These are phyloP conservation scores for Colletotrichum gigasporum DNA, from an alignment of 2,329 filamentous ascomycete genomes.

Conservation along the genomic window DNA sequence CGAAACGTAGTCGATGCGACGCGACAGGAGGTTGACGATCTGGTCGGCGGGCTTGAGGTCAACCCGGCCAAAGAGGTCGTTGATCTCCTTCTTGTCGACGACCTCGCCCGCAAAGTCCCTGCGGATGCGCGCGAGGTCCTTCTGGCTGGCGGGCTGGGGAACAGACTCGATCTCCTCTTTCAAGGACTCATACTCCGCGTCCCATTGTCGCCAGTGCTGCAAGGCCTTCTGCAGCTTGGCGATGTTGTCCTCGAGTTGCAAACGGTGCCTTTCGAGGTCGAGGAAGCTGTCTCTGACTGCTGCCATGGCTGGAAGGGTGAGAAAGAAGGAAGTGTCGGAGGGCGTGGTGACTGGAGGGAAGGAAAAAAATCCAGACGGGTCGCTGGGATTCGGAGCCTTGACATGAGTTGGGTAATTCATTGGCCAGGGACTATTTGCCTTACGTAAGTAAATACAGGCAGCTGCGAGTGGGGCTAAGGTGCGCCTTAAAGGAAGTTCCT, in stretches of 20 bases:
- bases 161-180: slow-evolving; percentile 80
- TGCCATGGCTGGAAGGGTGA: slow-evolving; percentile 45
- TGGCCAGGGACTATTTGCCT: neutral
- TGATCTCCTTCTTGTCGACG: slow-evolving; percentile 65
- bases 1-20: slow-evolving; percentile 88
- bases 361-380: slow-evolving; percentile 22
- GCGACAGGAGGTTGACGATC: slow-evolving; percentile 73
- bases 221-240: slow-evolving; percentile 78
- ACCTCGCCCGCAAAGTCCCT: slow-evolving; percentile 70
- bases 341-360: neutral
- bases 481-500: no score
- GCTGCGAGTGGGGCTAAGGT: neutral
- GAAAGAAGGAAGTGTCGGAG: neutral
- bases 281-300: slow-evolving; percentile 62
- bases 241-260: slow-evolving; percentile 80
- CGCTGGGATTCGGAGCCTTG: slow-evolving; percentile 12
- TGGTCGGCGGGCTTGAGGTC: slow-evolving; percentile 65
- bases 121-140: slow-evolving; percentile 67
- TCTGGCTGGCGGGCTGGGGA: slow-evolving; percentile 54
- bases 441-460: neutral
- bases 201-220: slow-evolving; percentile 89
- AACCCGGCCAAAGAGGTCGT: slow-evolving; percentile 56
- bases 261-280: slow-evolving; percentile 78
- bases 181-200: slow-evolving; percentile 89
- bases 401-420: slow-evolving; percentile 16